Base-by-base conservation (phyloP, 352 stramenopile species). In the Phytopythium chamaehyphon region DNA sequence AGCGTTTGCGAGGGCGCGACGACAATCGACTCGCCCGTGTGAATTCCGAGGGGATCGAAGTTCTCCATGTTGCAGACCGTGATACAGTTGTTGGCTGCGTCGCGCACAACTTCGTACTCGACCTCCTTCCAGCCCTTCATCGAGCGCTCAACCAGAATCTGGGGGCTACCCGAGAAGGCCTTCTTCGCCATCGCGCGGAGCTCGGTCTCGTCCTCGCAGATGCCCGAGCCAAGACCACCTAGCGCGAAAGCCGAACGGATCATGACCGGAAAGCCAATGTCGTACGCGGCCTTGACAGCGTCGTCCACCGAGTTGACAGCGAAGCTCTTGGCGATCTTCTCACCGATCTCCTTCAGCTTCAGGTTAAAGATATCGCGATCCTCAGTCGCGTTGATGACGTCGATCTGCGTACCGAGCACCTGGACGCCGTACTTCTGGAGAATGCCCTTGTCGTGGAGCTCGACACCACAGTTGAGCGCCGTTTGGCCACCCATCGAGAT, bases 401-500 rank as follows among this genome's bases (percentile, higher is more conserved):
- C 75, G 61, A 99, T 98, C 49, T 96, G 95, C 47, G 96, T 99
- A 47, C 97, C 97, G 43, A 99, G 79, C 42, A 99, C 95, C 47
- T 83, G 71, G 19, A 98, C 90, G 51, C 93, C 90, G 69, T 98
- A 89, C 55, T 96, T 94, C 40, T 97, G 76, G 11, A 99, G 85
- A 44, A 93, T 86, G 40, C 96, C 96, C 40, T 74, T 84, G 51
- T 95, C 58, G 73, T 96, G 96, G 40, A 99, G 76, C 67, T 98
- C 95, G 43, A 99, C 93, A 53, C 95, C 97, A 52, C 97, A 93
- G 69, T 98, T 98, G 12, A 99, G 71, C 11, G 96, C 97, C 8
- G 97, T 99, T 76, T 99, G 97, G 54, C 96, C 96, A 56, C 97
- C 97, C 97, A 99, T 99, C 44, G 81, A 97, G 12, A 99, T 84